phyloP scores from a whole-genome alignment of 1,284 basidiomycete species.

The Trametes pubescens region DNA sequence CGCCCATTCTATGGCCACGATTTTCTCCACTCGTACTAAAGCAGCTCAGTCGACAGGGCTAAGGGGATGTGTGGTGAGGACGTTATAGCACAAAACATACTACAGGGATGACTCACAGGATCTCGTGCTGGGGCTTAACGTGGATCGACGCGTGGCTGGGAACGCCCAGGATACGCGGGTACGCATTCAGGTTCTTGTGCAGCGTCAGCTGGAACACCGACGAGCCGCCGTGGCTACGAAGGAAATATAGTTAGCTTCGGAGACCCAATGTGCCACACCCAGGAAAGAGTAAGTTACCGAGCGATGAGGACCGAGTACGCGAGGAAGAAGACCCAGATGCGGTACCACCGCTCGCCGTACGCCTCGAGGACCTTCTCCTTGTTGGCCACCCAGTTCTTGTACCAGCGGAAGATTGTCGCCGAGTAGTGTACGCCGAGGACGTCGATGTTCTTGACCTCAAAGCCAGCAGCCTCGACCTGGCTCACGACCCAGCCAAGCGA shows the following conservation, averaged over 20 bases:
- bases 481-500: slow-evolving; percentile 95
- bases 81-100: too few relatives aligned
- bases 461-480: slow-evolving; percentile 89
- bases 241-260: slow-evolving; percentile 24
- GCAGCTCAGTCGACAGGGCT: slow-evolving; percentile 2
- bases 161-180: slow-evolving; percentile 86
- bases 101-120: slow-evolving; percentile 49
- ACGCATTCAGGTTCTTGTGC: slow-evolving; percentile 97
- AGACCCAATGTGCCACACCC: background rate
- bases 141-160: slow-evolving; percentile 80
- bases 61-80: background rate
- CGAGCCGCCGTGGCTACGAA: slow-evolving; percentile 79
- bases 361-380: slow-evolving; percentile 88
- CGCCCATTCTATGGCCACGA: background rate
- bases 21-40: background rate
- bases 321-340: slow-evolving; percentile 92
- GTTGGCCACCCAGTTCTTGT: slow-evolving; percentile 94
- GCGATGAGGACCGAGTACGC: slow-evolving; percentile 81
- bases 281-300: slow-evolving; percentile 51
- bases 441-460: slow-evolving; percentile 96
- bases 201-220: slow-evolving; percentile 96
- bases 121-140: slow-evolving; percentile 58
- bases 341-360: slow-evolving; percentile 94
- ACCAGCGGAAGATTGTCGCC: slow-evolving; percentile 94
- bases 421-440: slow-evolving; percentile 98